Base-by-base conservation (phyloP, 2,329 filamentous ascomycete genomes). In the Paradendryphiella salina region DNA sequence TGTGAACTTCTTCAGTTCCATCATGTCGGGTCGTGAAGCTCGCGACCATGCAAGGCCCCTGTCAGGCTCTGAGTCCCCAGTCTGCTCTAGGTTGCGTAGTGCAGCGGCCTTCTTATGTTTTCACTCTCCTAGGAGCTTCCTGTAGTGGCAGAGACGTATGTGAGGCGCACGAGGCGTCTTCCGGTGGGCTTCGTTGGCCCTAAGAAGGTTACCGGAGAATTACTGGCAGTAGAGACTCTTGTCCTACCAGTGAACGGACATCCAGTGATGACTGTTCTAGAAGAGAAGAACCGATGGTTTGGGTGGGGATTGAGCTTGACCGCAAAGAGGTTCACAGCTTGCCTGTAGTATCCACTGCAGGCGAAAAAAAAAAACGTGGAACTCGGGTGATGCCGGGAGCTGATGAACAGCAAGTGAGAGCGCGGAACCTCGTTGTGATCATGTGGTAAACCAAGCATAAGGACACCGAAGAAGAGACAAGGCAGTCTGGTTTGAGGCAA, bases 121-220 rank as follows among this genome's bases (percentile, higher is more conserved):
- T 46, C 50, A 50, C 31, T 38, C 7, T 23, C 15, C 17, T n/a
- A 33, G 34, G 20, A 46, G 31, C 35, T 38, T 31, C 26, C 28
- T 14, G 28, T 13, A 14, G 17, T 23, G 29, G 31, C 20, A 31
- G 10, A 15, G 29, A 26, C 20, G 34, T 36, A 20, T 34, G 8
- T 26, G 11, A 9, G 33, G 23, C 33, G n/a, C 10, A 31, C 23
- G 32, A 20, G 26, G 10, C 3, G 10, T 34, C 32, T 35, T 39
- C 23, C 26, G 10, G 6, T 11, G 13, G 4, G 17, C 20, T 36
- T 14, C n/a, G 49, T 42, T 52, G 51, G 47, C 26, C 6, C 36
- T 11, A 37, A 15, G 11, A 26, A 21, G 34, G 11, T 20, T 31
- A 18, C 37, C 13, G 33, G 18, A 34, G 18, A 35, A 9, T 4